Conservation (phyloP, 73 alveolate species). For the Tetrahymena thermophila region DNA sequence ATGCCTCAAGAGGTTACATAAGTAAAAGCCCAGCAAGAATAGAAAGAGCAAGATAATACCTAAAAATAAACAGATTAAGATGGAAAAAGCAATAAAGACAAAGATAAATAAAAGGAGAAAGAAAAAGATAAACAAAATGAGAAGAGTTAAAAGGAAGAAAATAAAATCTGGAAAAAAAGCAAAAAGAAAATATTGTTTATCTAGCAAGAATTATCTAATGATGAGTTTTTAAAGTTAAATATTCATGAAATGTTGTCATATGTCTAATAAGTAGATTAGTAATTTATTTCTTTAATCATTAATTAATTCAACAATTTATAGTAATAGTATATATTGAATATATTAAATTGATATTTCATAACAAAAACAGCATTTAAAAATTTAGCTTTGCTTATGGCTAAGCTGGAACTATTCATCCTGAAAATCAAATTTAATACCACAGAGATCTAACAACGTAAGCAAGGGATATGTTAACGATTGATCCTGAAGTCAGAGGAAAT, state of each 20-base stretch:
- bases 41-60: not conserved
- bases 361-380: not conserved
- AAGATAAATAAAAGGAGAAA: not conserved
- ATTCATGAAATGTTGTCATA: not conserved
- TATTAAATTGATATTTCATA: too few species aligned
- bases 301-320: too few species aligned
- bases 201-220: not conserved
- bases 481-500: not conserved
- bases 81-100: not conserved
- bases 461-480: not conserved
- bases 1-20: too few species aligned
- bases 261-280: not conserved
- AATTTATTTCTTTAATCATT: not conserved
- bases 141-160: not conserved
- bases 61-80: not conserved
- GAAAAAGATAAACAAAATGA: not conserved
- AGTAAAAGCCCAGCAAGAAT: not conserved
- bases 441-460: not conserved
- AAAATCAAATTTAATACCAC: not conserved
- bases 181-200: not conserved
- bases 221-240: not conserved
- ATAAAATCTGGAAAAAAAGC: not conserved
- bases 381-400: not conserved
- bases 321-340: too few species aligned
- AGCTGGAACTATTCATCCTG: not conserved